Evolutionary conservation across 2,329 filamentous ascomycete genomes (phyloP).

Genomic region (Sclerotinia subarctica): DNA sequence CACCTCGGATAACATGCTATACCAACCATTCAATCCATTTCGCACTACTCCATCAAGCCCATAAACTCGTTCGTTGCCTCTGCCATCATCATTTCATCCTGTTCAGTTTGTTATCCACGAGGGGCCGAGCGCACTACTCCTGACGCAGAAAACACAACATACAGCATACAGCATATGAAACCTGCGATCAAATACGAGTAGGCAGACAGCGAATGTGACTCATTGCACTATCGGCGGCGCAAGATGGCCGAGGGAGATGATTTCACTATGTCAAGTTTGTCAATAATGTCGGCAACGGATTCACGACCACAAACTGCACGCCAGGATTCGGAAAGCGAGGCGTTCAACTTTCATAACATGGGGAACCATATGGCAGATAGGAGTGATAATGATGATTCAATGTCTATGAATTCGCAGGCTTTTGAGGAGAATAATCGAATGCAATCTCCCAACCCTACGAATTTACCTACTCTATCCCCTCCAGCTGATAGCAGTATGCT

Average conservation of each 20-base stretch:
- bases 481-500: slow-evolving; percentile 34
- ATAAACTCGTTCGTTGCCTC: slow-evolving; percentile 3
- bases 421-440: slow-evolving; percentile 28
- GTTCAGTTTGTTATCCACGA: not conserved
- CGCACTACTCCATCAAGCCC: not conserved
- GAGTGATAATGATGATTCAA: slow-evolving; percentile 31
- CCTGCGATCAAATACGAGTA: not conserved
- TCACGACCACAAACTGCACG: slow-evolving; percentile 34
- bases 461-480: slow-evolving; percentile 32
- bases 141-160: slow-evolving; percentile 11
- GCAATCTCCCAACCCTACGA: slow-evolving; percentile 30
- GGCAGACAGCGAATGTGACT: slow-evolving; percentile 31
- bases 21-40: not conserved
- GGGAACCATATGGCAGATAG: slow-evolving; percentile 35
- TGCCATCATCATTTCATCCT: not conserved
- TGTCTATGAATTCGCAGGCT: slow-evolving; percentile 26
- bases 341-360: slow-evolving; percentile 33
- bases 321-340: slow-evolving; percentile 32
- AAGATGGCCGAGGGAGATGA: slow-evolving; percentile 37
- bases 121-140: slow-evolving; percentile 27
- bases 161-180: slow-evolving; percentile 1
- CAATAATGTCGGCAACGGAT: slow-evolving; percentile 21
- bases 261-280: slow-evolving; percentile 14
- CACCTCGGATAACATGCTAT: not conserved
- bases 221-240: slow-evolving; percentile 22